Conservation (phyloP, 805 yeast species). For the Candida andamanensis region DNA sequence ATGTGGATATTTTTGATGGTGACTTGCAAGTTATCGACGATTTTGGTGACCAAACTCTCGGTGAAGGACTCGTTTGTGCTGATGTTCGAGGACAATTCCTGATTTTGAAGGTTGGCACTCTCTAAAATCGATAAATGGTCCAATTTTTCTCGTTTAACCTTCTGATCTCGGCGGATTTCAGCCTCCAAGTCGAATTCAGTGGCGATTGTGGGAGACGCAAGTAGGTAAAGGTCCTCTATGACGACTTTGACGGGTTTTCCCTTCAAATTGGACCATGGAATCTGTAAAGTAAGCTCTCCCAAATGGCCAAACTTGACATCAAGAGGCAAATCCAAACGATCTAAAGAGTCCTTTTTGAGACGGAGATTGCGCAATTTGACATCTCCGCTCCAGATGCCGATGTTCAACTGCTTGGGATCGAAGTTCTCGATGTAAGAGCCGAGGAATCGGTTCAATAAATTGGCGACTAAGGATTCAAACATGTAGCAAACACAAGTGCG, state of each 20-base stretch:
- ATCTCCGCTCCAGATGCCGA: slow-evolving; percentile 98
- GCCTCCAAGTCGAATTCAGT: slow-evolving; percentile 52
- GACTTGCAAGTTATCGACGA: slow-evolving; percentile 87
- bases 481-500: slow-evolving; percentile 19
- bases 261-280: slow-evolving; percentile 95
- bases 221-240: slow-evolving; percentile 79
- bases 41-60: slow-evolving; percentile 80
- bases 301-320: slow-evolving; percentile 85
- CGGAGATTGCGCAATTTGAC: slow-evolving; percentile 76
- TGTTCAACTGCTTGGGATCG: slow-evolving; percentile 90
- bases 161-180: slow-evolving; percentile 53
- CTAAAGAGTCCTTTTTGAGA: slow-evolving; percentile 83
- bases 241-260: slow-evolving; percentile 85
- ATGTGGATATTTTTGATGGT: slow-evolving; percentile 88
- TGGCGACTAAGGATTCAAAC: slow-evolving; percentile 66
- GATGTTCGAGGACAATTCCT: slow-evolving; percentile 25
- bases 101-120: slow-evolving; percentile 34
- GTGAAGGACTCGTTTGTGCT: slow-evolving; percentile 75
- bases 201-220: slow-evolving; percentile 66
- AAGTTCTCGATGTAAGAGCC: slow-evolving; percentile 88
- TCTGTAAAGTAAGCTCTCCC: slow-evolving; percentile 83
- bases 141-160: slow-evolving; percentile 61
- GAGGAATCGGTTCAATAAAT: slow-evolving; percentile 53
- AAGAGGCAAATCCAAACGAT: slow-evolving; percentile 77
- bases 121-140: slow-evolving; percentile 63